Evolutionary conservation across 2,329 filamentous ascomycete species (phyloP).

Genomic region (Colletotrichum filicis): DNA sequence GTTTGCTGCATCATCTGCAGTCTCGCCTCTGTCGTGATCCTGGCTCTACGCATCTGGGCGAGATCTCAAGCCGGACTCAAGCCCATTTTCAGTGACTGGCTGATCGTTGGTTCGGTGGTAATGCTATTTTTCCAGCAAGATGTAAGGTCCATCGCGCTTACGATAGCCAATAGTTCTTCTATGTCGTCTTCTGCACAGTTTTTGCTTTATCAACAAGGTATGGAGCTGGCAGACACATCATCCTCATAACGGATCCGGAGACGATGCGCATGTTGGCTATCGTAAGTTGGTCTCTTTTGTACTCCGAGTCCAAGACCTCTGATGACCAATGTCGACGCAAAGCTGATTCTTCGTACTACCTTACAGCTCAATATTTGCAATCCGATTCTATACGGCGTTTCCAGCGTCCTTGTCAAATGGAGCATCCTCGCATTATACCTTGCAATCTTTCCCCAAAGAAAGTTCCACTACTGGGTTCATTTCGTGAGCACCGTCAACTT

Average conservation of each 20-base stretch:
- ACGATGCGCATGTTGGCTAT: constrained; percentile 27
- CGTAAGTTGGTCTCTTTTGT: constrained; percentile 3
- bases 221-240: constrained; percentile 21
- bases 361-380: constrained; percentile 20
- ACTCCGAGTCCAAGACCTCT: background rate
- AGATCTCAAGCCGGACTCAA: background rate
- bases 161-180: constrained; percentile 8
- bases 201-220: constrained; percentile 26
- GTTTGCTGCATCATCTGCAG: constrained; percentile 20
- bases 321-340: background rate
- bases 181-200: constrained; percentile 16
- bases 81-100: constrained; percentile 26
- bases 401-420: constrained; percentile 20
- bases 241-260: constrained; percentile 22
- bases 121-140: background rate
- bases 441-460: constrained; percentile 16
- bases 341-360: background rate
- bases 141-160: background rate
- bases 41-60: constrained; percentile 16
- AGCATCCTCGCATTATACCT: constrained; percentile 22
- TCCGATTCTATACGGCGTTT: constrained; percentile 17
- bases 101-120: constrained; percentile 22
- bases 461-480: constrained; percentile 21
- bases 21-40: constrained; percentile 5
- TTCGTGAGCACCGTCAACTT: constrained; percentile 15